Evolutionary conservation across 768 basidiomycete genomes (phyloP), one percentile per base, ranked within the genome.

Genomic region (Termitomyces titanicus): DNA sequence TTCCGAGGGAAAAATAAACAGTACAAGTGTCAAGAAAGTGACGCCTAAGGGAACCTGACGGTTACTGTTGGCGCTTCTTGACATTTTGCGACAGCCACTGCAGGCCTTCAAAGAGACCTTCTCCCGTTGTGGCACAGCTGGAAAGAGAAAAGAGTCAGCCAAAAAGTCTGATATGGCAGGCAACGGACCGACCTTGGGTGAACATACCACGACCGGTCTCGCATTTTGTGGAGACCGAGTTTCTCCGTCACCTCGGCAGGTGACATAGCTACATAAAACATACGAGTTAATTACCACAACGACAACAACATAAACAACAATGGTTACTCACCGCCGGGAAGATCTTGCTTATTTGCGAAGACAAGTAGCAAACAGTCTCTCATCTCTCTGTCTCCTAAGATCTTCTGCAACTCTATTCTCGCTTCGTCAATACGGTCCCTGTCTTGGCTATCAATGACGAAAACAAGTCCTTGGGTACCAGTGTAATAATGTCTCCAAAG

Each of bases 401-500:
- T 98, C 57, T 94, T 84, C 67, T 98, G 95, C 27, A 98, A 76
- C 73, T 98, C 96, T 67, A 90, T 88, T 67, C 94, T 90, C 35
- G 96, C 96, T 74, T 98, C 96, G 69, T 98, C 94, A 66, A 98
- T 89, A 56, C 96, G 84, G 65, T 96, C 94, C 57, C 92, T 78
- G 71, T 98, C 96, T 67, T 94, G 92, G 59, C 93, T 95, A 74
- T 98, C 96, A 55, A 98, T 94, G 54, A 98, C 96, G 68, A 97
- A 98, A 53, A 98, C 95, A 60, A 98, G 85, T 54, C 95, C 96
- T 74, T 98, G 96, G 1, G 96, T 98, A 57, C 96, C 96, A 12
- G 96, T 98, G 77, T 98, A 98, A 73, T 98, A 98, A 73, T 98
- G 96, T 74, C 96, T 82, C 96, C 96, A 98, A 39, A 98, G 79